These are phyloP conservation scores for Stachybotrys chlorohalonatus DNA, from an alignment of 2,329 filamentous ascomycete genomes.

Conservation along the genomic window DNA sequence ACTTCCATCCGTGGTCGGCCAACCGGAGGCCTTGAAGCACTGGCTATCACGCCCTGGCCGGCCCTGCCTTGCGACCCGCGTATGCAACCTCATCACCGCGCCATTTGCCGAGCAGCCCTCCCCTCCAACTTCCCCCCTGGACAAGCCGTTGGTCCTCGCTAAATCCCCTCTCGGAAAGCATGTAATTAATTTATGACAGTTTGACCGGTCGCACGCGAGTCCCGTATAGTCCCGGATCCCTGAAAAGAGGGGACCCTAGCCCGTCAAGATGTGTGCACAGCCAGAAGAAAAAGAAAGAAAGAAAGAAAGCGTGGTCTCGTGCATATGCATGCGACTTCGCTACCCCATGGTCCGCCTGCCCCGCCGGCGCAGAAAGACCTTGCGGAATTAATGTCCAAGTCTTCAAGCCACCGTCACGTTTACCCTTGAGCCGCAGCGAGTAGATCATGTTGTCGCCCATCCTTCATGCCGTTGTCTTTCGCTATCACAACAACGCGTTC, in stretches of 20 bases:
- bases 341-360: neutral
- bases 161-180: too few relatives aligned
- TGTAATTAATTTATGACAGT: too few relatives aligned
- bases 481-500: neutral
- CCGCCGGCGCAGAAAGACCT: neutral
- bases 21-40: neutral
- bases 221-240: too few relatives aligned
- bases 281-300: too few relatives aligned
- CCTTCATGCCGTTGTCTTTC: neutral
- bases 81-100: neutral
- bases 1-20: neutral
- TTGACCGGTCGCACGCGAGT: too few relatives aligned
- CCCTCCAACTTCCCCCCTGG: too few relatives aligned
- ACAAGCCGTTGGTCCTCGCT: neutral
- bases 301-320: neutral
- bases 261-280: too few relatives aligned
- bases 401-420: neutral
- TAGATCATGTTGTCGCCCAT: neutral
- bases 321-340: neutral
- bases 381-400: neutral
- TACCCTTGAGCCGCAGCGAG: neutral
- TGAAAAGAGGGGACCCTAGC: too few relatives aligned
- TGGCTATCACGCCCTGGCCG: neutral
- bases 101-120: neutral
- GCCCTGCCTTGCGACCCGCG: neutral